Percentiles rank a stretch among this genome's conserved stretches.
Evolutionary conservation across 345 rosid genomes (phyloP).

Genomic region (Geranium rotundifolium): DNA sequence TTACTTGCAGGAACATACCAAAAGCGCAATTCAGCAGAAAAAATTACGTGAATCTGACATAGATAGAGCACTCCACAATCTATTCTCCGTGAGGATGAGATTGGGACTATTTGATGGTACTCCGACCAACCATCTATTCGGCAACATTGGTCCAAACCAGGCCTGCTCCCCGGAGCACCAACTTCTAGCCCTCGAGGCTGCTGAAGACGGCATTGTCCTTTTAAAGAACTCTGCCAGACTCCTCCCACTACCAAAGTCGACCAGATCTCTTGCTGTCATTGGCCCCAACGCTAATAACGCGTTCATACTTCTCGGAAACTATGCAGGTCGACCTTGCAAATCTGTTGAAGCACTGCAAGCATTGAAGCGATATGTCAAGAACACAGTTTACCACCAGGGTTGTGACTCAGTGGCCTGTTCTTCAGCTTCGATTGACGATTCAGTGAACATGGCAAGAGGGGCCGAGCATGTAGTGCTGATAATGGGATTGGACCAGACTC

Average conservation of each 20-base stretch:
- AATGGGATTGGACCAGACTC: slow-evolving; percentile 81
- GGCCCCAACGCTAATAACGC: slow-evolving; percentile 71
- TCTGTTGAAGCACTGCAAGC: slow-evolving; percentile 46
- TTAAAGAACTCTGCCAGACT: slow-evolving; percentile 46
- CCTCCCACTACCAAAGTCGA: slow-evolving; percentile 51
- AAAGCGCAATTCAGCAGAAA: slow-evolving; percentile 52
- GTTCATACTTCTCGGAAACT: slow-evolving; percentile 63
- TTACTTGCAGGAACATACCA: slow-evolving; percentile 49
- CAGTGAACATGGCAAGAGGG: slow-evolving; percentile 35
- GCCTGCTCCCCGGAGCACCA: slow-evolving; percentile 67
- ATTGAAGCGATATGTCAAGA: slow-evolving; percentile 36
- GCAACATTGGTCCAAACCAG: slow-evolving; percentile 47
- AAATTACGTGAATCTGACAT: slow-evolving; percentile 47
- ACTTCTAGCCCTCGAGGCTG: slow-evolving; percentile 75
- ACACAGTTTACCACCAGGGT: slow-evolving; percentile 38
- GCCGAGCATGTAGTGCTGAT: slow-evolving; percentile 64
- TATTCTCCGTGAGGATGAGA: slow-evolving; percentile 71
- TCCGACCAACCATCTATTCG: slow-evolving; percentile 44
- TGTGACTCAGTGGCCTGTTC: slow-evolving; percentile 63
- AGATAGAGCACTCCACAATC: slow-evolving; percentile 66
- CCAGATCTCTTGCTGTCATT: slow-evolving; percentile 51
- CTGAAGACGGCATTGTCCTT: slow-evolving; percentile 78
- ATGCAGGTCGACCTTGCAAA: slow-evolving; percentile 70
- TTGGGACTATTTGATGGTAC: slow-evolving; percentile 80
- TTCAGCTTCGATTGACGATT: slow-evolving; percentile 37